Conservation (phyloP, 2,329 filamentous ascomycete species). For the Clonostachys rosea region DNA sequence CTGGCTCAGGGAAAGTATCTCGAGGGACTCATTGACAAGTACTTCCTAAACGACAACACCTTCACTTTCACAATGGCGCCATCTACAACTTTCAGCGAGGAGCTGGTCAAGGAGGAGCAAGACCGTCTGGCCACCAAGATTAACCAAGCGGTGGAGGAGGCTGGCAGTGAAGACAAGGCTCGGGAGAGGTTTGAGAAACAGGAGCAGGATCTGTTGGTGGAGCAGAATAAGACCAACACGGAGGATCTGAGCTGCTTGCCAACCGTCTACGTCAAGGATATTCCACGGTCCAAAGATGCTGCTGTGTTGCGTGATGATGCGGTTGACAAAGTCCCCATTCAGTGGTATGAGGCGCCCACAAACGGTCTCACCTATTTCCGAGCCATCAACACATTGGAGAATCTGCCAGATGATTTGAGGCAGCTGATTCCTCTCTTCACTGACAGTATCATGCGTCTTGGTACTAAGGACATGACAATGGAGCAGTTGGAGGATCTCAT, state of each 20-base stretch:
- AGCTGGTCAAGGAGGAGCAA: slow-evolving; percentile 73
- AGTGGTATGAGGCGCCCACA: slow-evolving; percentile 90
- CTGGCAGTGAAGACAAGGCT: slow-evolving; percentile 68
- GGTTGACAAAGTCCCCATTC: slow-evolving; percentile 62
- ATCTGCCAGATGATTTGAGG: slow-evolving; percentile 79
- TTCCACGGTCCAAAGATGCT: slow-evolving; percentile 70
- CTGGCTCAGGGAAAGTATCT: slow-evolving; percentile 76
- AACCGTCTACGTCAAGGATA: slow-evolving; percentile 83
- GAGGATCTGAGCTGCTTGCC: slow-evolving; percentile 86
- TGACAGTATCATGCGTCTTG: slow-evolving; percentile 87
- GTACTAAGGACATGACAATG: slow-evolving; percentile 83
- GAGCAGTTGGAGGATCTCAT: slow-evolving; percentile 94
- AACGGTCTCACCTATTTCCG: slow-evolving; percentile 97
- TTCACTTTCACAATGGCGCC: slow-evolving; percentile 94
- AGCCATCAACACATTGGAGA: slow-evolving; percentile 74
- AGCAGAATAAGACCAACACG: slow-evolving; percentile 79
- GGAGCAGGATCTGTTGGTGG: slow-evolving; percentile 73
- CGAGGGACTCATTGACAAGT: slow-evolving; percentile 82
- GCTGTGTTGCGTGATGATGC: slow-evolving; percentile 58
- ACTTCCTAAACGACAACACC: slow-evolving; percentile 80
- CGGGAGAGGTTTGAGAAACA: slow-evolving; percentile 68
- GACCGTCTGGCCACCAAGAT: slow-evolving; percentile 72
- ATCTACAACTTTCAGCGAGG: slow-evolving; percentile 67
- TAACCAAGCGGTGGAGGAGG: slow-evolving; percentile 59
- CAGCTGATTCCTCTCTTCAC: slow-evolving; percentile 85